Conservation (phyloP, 768 basidiomycete species). For the Piloderma croceum region DNA sequence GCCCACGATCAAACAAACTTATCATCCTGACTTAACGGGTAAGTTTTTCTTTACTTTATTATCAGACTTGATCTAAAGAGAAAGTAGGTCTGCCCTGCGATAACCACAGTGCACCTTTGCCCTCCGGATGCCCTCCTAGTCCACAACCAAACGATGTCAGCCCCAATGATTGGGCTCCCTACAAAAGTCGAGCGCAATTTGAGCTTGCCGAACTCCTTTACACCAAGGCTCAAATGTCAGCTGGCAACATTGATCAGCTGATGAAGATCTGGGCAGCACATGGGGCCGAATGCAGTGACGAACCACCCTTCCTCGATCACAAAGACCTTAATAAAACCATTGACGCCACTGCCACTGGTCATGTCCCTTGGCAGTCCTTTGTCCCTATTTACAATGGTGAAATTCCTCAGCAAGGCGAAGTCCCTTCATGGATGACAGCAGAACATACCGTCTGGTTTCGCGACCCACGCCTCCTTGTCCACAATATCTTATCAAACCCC, state of each 20-base stretch:
- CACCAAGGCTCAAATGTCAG: conserved; percentile 16
- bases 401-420: conserved; percentile 1
- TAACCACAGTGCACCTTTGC: conserved; percentile 2
- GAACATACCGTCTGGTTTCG: conserved; percentile 21
- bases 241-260: not conserved
- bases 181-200: conserved; percentile 7
- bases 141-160: not conserved
- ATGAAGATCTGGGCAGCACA: conserved; percentile 1
- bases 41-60: no score
- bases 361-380: conserved; percentile 34
- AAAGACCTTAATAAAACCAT: conserved; percentile 29
- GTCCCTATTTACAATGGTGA: conserved; percentile 19
- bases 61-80: no score
- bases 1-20: no score
- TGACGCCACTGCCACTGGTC: conserved; percentile 29
- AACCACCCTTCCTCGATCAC: conserved; percentile 27
- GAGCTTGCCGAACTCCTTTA: conserved; percentile 20
- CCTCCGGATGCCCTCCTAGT: conserved; percentile 2
- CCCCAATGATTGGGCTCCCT: conserved; percentile 13
- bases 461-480: conserved; percentile 7
- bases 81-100: conserved; percentile 9
- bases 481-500: no score
- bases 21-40: no score
- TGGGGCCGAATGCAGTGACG: conserved; percentile 6
- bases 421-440: conserved; percentile 22